Conservation (phyloP, 371 early-diverging fungal species). For the Basidiobolus meristosporus region DNA sequence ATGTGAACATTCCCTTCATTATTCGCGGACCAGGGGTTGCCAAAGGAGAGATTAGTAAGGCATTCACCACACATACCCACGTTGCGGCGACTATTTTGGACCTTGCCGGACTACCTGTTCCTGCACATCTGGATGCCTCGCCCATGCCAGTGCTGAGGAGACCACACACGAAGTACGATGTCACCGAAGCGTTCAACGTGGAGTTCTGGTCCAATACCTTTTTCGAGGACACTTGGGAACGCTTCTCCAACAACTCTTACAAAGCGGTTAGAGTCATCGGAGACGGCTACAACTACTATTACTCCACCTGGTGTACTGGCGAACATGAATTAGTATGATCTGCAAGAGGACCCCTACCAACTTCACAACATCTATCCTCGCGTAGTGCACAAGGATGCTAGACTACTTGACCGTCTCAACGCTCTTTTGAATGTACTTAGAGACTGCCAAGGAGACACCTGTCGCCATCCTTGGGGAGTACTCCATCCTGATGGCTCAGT, state of each 20-base stretch:
- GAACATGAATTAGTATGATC: conserved; percentile 34
- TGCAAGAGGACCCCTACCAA: conserved; percentile 34
- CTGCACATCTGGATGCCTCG: conserved; percentile 27
- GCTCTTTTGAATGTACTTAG: conserved; percentile 28
- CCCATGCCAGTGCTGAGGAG: conserved; percentile 18
- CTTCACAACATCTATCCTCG: conserved; percentile 18
- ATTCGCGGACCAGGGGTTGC: conserved; percentile 37
- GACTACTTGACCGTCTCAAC: conserved; percentile 27
- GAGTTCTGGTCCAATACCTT: conserved; percentile 25
- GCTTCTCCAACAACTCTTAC: conserved; percentile 19
- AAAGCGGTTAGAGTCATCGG: conserved; percentile 33
- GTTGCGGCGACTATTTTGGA: conserved; percentile 34
- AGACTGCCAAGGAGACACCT: conserved; percentile 26
- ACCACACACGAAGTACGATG: conserved; percentile 13
- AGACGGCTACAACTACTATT: conserved; percentile 23
- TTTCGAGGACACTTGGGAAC: conserved; percentile 11
- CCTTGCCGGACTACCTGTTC: conserved; percentile 21
- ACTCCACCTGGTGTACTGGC: conserved; percentile 39
- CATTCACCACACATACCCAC: conserved; percentile 32
- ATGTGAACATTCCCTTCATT: conserved; percentile 37
- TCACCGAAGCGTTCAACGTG: conserved; percentile 30
- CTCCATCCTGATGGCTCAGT: conserved; percentile 13
- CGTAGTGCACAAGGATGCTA: conserved; percentile 1
- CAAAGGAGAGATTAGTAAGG: conserved; percentile 15
- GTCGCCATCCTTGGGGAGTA: conserved; percentile 34